Conservation (phyloP, 75 land plant genomes). For the Pinus albicaulis region DNA sequence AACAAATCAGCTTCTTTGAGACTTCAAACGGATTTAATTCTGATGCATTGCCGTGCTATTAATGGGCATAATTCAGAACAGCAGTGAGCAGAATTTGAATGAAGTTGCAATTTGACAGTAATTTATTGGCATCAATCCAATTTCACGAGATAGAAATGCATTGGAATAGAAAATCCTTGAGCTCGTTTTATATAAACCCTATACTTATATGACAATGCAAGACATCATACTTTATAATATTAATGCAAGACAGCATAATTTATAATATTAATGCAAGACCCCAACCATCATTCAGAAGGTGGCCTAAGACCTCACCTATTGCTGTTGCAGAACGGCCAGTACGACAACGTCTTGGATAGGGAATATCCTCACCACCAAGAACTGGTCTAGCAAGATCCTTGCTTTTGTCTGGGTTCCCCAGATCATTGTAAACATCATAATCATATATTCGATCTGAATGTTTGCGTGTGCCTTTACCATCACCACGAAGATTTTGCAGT, state of each 20-base stretch:
- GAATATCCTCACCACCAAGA: slow-evolving; percentile 61
- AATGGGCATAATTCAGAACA: too few relatives aligned
- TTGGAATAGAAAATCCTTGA: background rate
- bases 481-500: slow-evolving; percentile 56
- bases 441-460: slow-evolving; percentile 73
- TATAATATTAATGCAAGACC: background rate
- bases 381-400: slow-evolving; percentile 46
- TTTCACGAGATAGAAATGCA: background rate
- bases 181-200: background rate
- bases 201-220: background rate
- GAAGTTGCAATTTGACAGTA: background rate
- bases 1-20: background rate
- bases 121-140: background rate
- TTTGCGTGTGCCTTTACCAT: slow-evolving; percentile 69
- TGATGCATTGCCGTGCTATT: background rate
- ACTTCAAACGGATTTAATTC: background rate
- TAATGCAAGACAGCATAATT: too few relatives aligned
- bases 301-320: slow-evolving; percentile 30
- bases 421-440: slow-evolving; percentile 86
- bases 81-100: background rate
- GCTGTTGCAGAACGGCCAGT: slow-evolving; percentile 68
- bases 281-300: background rate
- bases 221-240: background rate
- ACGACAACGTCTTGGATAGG: slow-evolving; percentile 80
- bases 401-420: slow-evolving; percentile 84